These are phyloP conservation scores for Cymodocea nodosa DNA, from an alignment of 116 monocot species.

Conservation along the genomic window DNA sequence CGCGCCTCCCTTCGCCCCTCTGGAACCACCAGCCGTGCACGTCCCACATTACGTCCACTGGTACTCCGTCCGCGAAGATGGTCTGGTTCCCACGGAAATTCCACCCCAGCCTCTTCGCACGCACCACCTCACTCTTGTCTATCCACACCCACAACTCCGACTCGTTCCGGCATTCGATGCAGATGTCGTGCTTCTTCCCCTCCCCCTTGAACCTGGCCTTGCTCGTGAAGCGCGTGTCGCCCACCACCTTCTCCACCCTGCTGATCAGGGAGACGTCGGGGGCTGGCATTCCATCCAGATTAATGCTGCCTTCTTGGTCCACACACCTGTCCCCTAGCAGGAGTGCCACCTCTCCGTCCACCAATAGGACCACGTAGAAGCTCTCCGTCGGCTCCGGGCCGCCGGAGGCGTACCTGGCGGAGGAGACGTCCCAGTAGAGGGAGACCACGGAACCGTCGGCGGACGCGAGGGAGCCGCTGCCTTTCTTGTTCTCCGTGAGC, in stretches of 20 bases:
- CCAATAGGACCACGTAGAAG: constrained; percentile 45
- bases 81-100: constrained; percentile 77
- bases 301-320: background rate
- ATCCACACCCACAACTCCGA: constrained; percentile 46
- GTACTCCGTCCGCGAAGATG: constrained; percentile 57
- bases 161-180: constrained; percentile 28
- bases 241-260: constrained; percentile 40
- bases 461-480: constrained; percentile 12
- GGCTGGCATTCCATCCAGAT: background rate
- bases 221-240: constrained; percentile 20
- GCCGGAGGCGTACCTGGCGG: constrained; percentile 32
- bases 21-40: constrained; percentile 57
- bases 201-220: constrained; percentile 31
- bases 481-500: constrained; percentile 20
- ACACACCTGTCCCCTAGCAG: constrained; percentile 4
- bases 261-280: constrained; percentile 25
- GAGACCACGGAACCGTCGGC: constrained; percentile 1
- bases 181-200: constrained; percentile 55
- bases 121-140: constrained; percentile 62
- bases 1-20: constrained; percentile 1
- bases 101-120: constrained; percentile 36
- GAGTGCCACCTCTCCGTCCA: constrained; percentile 7
- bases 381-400: constrained; percentile 46
- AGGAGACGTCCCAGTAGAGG: constrained; percentile 63
- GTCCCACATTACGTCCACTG: constrained; percentile 79